Base-by-base conservation (phyloP, 805 yeast species). In the Yarrowia sp. region DNA sequence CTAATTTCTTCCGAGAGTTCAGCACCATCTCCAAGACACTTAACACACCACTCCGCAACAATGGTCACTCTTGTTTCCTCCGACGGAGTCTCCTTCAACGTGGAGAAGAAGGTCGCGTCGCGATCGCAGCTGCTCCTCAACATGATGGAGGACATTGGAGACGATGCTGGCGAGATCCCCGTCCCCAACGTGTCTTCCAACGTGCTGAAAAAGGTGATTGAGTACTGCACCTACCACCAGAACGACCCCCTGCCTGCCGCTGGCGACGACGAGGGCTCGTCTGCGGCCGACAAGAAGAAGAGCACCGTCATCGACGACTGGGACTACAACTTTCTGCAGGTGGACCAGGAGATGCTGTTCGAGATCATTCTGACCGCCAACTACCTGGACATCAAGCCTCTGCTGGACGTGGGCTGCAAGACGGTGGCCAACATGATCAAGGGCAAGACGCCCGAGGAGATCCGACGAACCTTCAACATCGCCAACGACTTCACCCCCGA, bases 201-300 rank as follows among this genome's bases (percentile, higher is more conserved):
- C 16, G 71, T 93, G 19, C 80, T 93, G 75, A 84, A 87, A 72
- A 90, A 91, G 72, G 93, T 93, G n/a, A 79, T 93, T 61, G 97
- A 93, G 72, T 93, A 97, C 96, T 91, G 97, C 69, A 96, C 89
- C 70, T 94, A 93, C 73, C 97, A 93, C 78, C 88, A 86, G 73
- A 71, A 76, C 61, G 91, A 89, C 71, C 82, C 88, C 8, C 79
- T 78, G 19, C 69, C 72, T 46, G 88, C 89, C 16, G 90, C 85
- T 65, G 92, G 86, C 61, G 90, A 84, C 63, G 97, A 90, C 66
- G 62, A 58, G 42, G 47, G 47, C 27, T 32, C 53, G 18, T 21
- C 31, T 16, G 92, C 87, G 61, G 96, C 90, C 67, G 73, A 74
- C 58, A 69, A 72, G 33, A 65, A 69, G 65, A 84, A 88, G 72